A percentile compares a stretch with the other conserved stretches of the same genome.
These are phyloP conservation scores for Cladorrhinum sp. DNA, from an alignment of 2,329 filamentous ascomycete genomes.

Conservation along the genomic window DNA sequence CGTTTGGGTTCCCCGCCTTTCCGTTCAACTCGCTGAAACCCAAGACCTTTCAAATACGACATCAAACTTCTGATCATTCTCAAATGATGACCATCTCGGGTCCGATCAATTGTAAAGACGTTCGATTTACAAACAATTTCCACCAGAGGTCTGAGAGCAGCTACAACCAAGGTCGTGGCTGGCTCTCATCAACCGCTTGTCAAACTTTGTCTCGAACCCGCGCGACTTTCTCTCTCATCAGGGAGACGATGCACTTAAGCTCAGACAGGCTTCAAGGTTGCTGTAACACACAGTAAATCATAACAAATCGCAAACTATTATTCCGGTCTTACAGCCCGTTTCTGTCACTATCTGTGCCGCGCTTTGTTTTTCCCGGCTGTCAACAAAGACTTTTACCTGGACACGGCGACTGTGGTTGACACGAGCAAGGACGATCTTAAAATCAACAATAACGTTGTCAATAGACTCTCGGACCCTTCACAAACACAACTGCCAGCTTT, in stretches of 20 bases:
- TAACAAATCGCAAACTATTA: not conserved
- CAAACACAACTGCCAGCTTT: not conserved
- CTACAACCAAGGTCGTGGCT: not conserved
- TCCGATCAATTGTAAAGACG: conserved; percentile 2
- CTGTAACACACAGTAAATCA: not conserved
- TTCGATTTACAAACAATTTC: not conserved
- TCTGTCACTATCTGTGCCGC: not conserved
- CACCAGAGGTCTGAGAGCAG: not conserved
- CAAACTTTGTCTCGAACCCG: conserved; percentile 2
- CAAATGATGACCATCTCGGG: not conserved
- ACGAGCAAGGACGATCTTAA: conserved; percentile 5
- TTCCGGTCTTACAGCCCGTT: conserved; percentile 2
- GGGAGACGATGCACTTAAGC: not conserved
- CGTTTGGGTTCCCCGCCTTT: not conserved
- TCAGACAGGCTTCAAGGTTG: not conserved
- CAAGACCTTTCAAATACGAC: not conserved
- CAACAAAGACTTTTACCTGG: conserved; percentile 1
- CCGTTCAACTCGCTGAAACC: not conserved
- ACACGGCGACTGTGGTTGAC: not conserved
- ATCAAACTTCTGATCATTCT: not conserved
- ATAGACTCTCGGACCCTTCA: not conserved
- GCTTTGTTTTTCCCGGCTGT: conserved; percentile 4
- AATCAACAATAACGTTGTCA: no score
- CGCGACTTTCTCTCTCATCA: not conserved
- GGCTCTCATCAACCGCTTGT: conserved; percentile 1